phyloP scores from a whole-genome alignment of 2,329 filamentous ascomycete species.

The Arthrobotrys sphaeroides region DNA sequence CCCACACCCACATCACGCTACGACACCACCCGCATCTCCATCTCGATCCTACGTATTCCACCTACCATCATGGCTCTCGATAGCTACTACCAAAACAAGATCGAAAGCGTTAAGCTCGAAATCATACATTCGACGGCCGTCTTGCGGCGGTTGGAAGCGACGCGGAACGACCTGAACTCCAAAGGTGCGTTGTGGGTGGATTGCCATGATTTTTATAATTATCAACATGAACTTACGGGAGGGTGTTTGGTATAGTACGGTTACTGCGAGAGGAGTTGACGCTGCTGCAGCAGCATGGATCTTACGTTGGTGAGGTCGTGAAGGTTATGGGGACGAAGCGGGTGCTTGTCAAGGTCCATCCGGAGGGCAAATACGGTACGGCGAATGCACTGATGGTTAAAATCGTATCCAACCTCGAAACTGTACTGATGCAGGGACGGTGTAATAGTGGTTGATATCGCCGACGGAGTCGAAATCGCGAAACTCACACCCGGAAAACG shows the following conservation, averaged over 20 bases:
- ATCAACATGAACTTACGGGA: slow-evolving; percentile 54
- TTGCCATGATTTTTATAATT: slow-evolving; percentile 5
- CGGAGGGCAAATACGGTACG: slow-evolving; percentile 98
- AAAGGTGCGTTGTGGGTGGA: slow-evolving; percentile 69
- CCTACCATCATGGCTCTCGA: slow-evolving; percentile 86
- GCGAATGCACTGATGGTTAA: neutral
- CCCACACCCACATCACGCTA: slow-evolving; percentile 17
- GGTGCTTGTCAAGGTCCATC: slow-evolving; percentile 97
- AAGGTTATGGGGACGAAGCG: slow-evolving; percentile 99
- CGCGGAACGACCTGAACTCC: slow-evolving; percentile 99
- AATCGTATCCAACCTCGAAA: neutral
- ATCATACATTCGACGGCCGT: slow-evolving; percentile 99
- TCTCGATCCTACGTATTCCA: neutral
- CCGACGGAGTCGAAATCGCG: slow-evolving; percentile 89
- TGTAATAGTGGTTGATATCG: slow-evolving; percentile 84
- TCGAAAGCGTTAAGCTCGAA: slow-evolving; percentile 99
- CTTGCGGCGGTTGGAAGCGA: slow-evolving; percentile 91
- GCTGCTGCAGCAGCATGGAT: slow-evolving; percentile 93
- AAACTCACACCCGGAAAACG: slow-evolving; percentile 98
- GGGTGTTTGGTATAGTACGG: slow-evolving; percentile 69
- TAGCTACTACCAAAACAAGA: slow-evolving; percentile 99
- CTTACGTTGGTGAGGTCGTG: slow-evolving; percentile 98
- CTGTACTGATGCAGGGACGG: slow-evolving; percentile 1
- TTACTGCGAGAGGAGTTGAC: slow-evolving; percentile 94
- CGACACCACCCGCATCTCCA: neutral